Percentiles rank a stretch among this genome's conserved stretches.
These are phyloP conservation scores for Amanita molliuscula DNA, from an alignment of 768 basidiomycete genomes.

Conservation along the genomic window DNA sequence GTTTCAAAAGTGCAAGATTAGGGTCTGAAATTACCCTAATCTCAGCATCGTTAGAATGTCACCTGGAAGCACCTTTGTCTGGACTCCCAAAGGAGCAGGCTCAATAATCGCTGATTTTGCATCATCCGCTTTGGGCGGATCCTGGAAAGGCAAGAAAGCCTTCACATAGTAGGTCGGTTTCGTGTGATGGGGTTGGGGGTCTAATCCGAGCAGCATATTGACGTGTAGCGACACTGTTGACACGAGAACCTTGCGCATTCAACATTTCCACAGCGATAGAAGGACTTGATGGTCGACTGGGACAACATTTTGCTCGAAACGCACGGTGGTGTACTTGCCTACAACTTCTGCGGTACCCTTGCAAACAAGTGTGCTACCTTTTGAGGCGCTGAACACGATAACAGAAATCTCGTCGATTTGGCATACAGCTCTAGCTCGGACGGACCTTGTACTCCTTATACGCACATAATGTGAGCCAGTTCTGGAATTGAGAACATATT, in stretches of 20 bases:
- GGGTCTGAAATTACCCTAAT: background rate
- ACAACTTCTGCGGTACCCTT: background rate
- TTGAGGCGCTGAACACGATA: slow-evolving; percentile 6
- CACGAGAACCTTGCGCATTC: background rate
- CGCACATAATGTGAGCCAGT: too few species aligned
- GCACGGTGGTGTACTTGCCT: background rate
- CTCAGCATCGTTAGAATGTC: slow-evolving; percentile 14
- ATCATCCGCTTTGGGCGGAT: background rate
- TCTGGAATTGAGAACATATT: too few species aligned
- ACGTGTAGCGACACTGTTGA: background rate
- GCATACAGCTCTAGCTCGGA: slow-evolving; percentile 11
- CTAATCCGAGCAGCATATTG: background rate
- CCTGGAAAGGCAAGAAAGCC: background rate
- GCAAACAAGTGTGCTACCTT: background rate
- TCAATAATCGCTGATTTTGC: background rate
- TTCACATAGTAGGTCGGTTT: background rate
- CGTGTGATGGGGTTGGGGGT: background rate
- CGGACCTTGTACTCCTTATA: background rate
- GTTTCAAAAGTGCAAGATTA: slow-evolving; percentile 15
- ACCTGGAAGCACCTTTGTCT: slow-evolving; percentile 22
- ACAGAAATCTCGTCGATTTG: slow-evolving; percentile 23
- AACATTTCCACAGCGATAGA: background rate
- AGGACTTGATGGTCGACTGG: background rate
- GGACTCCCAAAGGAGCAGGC: background rate
- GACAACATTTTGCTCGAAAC: background rate